phyloP scores from a whole-genome alignment of 192 early-diverging fungal genomes.

The Umbelopsis sp. region DNA sequence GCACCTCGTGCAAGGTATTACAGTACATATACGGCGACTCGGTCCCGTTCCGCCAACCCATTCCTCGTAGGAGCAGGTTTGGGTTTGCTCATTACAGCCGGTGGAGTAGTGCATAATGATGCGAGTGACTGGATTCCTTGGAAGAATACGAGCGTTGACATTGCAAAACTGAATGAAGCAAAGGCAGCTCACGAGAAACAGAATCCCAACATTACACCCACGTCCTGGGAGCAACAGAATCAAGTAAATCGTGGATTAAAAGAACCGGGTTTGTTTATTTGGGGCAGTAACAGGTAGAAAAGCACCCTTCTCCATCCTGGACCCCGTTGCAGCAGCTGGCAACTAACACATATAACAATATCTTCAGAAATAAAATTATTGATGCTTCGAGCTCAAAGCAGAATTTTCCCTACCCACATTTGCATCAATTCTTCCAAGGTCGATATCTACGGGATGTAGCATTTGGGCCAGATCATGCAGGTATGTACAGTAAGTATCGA shows the following conservation, averaged over 20 bases:
- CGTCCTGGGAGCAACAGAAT: conserved; percentile 25
- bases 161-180: neutral
- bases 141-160: neutral
- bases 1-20: conserved; percentile 12
- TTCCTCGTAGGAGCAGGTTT: neutral
- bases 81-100: neutral
- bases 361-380: neutral
- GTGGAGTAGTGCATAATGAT: conserved; percentile 16
- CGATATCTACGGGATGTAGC: conserved; percentile 22
- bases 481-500: neutral
- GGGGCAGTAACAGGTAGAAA: conserved; percentile 26
- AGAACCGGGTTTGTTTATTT: conserved; percentile 19
- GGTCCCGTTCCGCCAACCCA: neutral
- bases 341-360: no score
- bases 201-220: conserved; percentile 5
- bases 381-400: conserved; percentile 7
- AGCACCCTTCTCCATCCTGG: neutral
- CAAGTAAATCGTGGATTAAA: conserved; percentile 23
- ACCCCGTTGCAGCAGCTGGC: no score
- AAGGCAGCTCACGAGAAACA: conserved; percentile 16
- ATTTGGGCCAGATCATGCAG: conserved; percentile 24
- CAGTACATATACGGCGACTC: neutral
- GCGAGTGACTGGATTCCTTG: conserved; percentile 5
- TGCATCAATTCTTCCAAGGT: conserved; percentile 18
- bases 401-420: neutral